Base-by-base conservation (phyloP, 2,329 filamentous ascomycete genomes). In the Saccharata proteae region DNA sequence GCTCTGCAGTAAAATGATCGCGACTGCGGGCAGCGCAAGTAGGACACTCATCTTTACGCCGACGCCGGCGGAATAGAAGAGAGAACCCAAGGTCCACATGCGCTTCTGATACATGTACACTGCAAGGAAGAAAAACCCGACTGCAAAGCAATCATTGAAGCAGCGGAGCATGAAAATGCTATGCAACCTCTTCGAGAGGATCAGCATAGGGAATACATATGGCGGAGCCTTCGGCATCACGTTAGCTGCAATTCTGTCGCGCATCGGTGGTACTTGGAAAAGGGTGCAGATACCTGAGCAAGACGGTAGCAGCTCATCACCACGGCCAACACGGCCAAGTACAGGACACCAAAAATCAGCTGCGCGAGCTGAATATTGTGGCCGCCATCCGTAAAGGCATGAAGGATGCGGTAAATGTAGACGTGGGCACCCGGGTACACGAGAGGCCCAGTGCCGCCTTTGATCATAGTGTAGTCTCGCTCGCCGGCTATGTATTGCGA, bases 11-110 rank as follows among this genome's bases (percentile, higher is more conserved):
- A 92, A 65, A 19, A 93, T 61, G 6, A 84, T 55, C 1, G 73
- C 84, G 30, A 96, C 68, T 1, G 83, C 85, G 1, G 90, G 90
- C 24, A 92, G 69, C 6, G 77, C 72, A 23, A 98, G 67, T 24
- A 98, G 65, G 29, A 94, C 55, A 10, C 81, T 83, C 90, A 98
- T 98, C 61, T 98, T 98, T 45, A 90, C 74, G n/a, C 82, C 85
- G 9, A 98, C 58, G 1, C 84, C 88, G 46, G 75, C 68, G 30
- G 77, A 79, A 61, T 81, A 96, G 29, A 74, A 61, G 11, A 84
- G 52, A 29, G 74, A 77, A 5, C 77, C 90, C 1, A 78, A 45
- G 16, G 75, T 75, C 80, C 82, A 94, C 35, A 67, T 62, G 18
- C 75, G 67, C 26, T 69, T 71, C 60, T 94, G 83, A 51, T 85